Evolutionary conservation across 2,329 filamentous ascomycete species (phyloP), one percentile per base, ranked within the genome.

Genomic region (Phyllosticta paracitricarpa): DNA sequence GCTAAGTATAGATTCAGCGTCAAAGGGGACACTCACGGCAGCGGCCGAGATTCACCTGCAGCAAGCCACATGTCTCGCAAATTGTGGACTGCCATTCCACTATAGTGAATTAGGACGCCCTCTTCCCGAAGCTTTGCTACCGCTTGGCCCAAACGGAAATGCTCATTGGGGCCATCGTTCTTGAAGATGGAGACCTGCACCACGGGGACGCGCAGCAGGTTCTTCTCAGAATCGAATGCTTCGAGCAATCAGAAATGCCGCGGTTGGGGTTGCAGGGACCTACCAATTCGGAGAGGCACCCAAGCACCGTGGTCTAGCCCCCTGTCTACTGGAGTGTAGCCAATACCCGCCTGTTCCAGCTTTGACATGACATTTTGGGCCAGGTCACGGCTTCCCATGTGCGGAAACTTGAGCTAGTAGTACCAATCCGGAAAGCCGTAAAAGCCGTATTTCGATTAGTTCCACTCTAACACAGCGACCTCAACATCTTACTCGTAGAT

Each of bases 261-360:
- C n/a, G 3, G 2, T 28, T 26, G 10, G 10, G 1, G 3, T 8
- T 22, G 24, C 5, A 17, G 35, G 35, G 48, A 73, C 76, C 35
- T 71, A 79, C 77, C 76, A 64, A 73, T 77, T 64, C 80, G 81
- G 71, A 91, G 90, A 10, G 83, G 82, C 0, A 83, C 85, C 79
- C 87, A 91, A 25, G 91, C 87, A 22, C 89, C 89, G 69, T 91
- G 89, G 67, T 91, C 88, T 0, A 90, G 77, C 0, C 88, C 88
- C 51, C 88, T 77, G 54, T 82, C 79, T 0, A 85, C 81, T 2
- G 81, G 81, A 63, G 83, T 75, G 1, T 83, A 81, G 59, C 82
- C 76, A 67, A 91, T 87, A 0, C 84, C 84, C 1, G 81, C 79
- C 7, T 78, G 70, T 4, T 75, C 73, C 5, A 89, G 75, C 61